Conservation (phyloP, 768 basidiomycete genomes). For the Tubosaeta sp. region DNA sequence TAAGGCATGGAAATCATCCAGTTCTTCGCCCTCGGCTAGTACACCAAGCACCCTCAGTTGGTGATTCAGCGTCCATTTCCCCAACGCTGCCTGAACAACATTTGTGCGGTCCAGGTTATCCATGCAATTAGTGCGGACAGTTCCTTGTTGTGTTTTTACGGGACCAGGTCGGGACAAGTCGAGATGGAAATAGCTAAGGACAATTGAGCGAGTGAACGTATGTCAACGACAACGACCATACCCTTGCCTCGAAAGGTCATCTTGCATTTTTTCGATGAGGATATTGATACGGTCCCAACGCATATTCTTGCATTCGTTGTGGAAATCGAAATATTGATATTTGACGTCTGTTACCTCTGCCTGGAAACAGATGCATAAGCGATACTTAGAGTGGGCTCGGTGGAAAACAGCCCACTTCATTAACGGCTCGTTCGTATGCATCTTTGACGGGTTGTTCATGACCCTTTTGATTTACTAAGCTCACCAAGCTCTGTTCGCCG, state of each 20-base stretch:
- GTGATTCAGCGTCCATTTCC: constrained; percentile 74
- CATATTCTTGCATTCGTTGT: constrained; percentile 91
- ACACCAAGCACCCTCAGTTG: constrained; percentile 77
- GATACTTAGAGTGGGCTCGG: not conserved
- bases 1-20: constrained; percentile 81
- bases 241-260: constrained; percentile 69
- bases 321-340: constrained; percentile 98
- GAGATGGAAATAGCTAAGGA: constrained; percentile 71
- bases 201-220: constrained; percentile 4
- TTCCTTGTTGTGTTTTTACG: constrained; percentile 63
- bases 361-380: constrained; percentile 32
- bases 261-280: constrained; percentile 70
- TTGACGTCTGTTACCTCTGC: constrained; percentile 61
- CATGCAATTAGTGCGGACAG: constrained; percentile 96
- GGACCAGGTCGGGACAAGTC: constrained; percentile 45
- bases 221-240: constrained; percentile 22
- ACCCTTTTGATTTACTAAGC: constrained; percentile 91
- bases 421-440: constrained; percentile 78
- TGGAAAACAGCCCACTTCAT: constrained; percentile 42
- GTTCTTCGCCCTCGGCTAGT: constrained; percentile 58
- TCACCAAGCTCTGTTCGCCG: constrained; percentile 77
- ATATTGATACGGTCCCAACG: constrained; percentile 90
- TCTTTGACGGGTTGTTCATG: constrained; percentile 94
- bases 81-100: constrained; percentile 89
- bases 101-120: constrained; percentile 96